A percentile compares a stretch with the other conserved stretches of the same genome.
phyloP scores from a whole-genome alignment of 164 flowering plant species.

The Umbilicus rupestris region DNA sequence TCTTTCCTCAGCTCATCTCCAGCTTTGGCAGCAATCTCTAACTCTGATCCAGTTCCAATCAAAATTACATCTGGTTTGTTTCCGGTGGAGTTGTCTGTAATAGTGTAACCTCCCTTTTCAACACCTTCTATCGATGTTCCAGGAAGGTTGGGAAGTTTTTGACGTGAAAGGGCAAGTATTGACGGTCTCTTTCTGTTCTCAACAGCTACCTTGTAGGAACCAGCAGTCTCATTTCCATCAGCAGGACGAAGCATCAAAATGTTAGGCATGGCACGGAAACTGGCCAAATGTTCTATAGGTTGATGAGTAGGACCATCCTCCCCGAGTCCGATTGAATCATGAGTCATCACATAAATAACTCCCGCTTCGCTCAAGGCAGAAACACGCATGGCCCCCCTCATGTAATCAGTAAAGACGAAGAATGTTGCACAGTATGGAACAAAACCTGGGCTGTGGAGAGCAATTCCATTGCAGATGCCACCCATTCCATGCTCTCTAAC shows the following conservation, averaged over 20 bases:
- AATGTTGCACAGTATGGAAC: conserved; percentile 96
- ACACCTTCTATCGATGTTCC: conserved; percentile 92
- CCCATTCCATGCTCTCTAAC: conserved; percentile 98
- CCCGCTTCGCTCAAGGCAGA: conserved; percentile 77
- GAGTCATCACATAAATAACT: conserved; percentile 96
- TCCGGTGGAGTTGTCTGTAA: conserved; percentile 78
- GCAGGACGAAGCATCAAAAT: conserved; percentile 95
- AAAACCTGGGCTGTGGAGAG: conserved; percentile 80
- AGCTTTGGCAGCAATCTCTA: conserved; percentile 83
- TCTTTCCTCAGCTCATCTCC: conserved; percentile 78
- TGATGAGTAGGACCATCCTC: conserved; percentile 99
- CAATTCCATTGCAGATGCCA: conserved; percentile 93
- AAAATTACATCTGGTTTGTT: conserved; percentile 87
- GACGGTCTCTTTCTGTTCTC: conserved; percentile 81
- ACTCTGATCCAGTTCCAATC: conserved; percentile 86
- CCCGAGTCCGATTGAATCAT: conserved; percentile 95
- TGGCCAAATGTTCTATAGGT: conserved; percentile 94
- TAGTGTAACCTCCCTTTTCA: conserved; percentile 79
- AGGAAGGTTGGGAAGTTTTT: conserved; percentile 71
- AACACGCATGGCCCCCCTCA: conserved; percentile 90
- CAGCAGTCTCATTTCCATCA: conserved; percentile 96
- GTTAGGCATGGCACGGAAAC: conserved; percentile 98
- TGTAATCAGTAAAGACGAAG: conserved; percentile 97
- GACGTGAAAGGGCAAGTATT: conserved; percentile 85
- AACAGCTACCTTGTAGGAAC: conserved; percentile 88